Conservation (phyloP, 345 rosid species). For the Lagerstroemia speciosa region DNA sequence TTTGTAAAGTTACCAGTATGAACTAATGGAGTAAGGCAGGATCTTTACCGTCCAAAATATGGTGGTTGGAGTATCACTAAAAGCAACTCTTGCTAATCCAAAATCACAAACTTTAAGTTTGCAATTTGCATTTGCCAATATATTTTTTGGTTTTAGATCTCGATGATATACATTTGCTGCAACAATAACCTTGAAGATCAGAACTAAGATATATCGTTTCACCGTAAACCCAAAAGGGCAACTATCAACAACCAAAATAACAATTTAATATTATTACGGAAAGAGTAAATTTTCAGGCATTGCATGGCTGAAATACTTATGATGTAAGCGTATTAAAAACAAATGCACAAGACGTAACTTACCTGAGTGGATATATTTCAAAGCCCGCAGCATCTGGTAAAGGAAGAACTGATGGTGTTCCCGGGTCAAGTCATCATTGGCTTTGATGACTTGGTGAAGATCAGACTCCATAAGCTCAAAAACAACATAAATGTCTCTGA, state of each 20-base stretch:
- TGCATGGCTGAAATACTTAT: not conserved
- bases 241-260: not conserved
- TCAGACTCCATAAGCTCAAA: conserved; percentile 99
- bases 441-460: conserved; percentile 96
- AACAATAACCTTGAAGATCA: conserved; percentile 17
- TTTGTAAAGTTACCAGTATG: not conserved
- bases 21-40: not conserved
- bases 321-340: not conserved
- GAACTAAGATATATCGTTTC: conserved; percentile 6
- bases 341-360: not conserved
- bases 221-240: not conserved
- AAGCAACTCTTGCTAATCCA: conserved; percentile 91
- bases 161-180: conserved; percentile 96
- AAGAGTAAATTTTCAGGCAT: not conserved
- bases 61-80: conserved; percentile 80
- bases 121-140: conserved; percentile 94
- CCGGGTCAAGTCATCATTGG: conserved; percentile 86
- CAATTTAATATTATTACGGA: not conserved
- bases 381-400: conserved; percentile 94
- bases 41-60: conserved; percentile 84
- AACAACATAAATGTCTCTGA: conserved; percentile 83
- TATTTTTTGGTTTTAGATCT: conserved; percentile 97
- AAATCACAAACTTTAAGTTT: conserved; percentile 94
- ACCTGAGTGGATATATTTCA: conserved; percentile 99
- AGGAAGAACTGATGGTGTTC: conserved; percentile 98